Evolutionary conservation across 1,139 yeast species (phyloP), one percentile per base, ranked within the genome.

Genomic region (Candida albicans): DNA sequence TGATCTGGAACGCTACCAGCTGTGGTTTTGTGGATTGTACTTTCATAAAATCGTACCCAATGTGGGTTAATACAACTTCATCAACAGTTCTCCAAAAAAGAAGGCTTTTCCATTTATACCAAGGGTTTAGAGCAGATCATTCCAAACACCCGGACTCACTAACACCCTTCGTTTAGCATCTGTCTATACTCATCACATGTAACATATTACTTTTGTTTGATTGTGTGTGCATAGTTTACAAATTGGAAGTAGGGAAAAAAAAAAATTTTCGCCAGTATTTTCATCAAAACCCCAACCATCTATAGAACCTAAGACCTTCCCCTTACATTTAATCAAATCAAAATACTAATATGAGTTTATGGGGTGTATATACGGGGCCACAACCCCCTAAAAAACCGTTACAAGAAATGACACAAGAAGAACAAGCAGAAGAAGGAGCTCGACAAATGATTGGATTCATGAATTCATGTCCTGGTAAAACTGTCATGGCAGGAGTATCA

Each of bases 401-500:
- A 49, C 65, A 77, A 39, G 88, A 88, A 56, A 83, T 91, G 91
- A 81, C 88, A 3, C 93, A 84, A 39, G 96, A 90, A 52, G 96
- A 91, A 61, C 96, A 89, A 67, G 96, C 96, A 3, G 95, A 88
- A 56, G 83, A 81, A 47, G 96, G 96, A 11, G 97, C 97, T n/a
- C 72, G 73, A 56, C 82, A 81, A 61, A 86, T 91, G 84, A 79
- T 89, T 61, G 80, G 75, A 43, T 79, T 86, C 65, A 88, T 90
- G 91, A 84, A 85, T 52, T 87, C 96, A 13, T 93, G 99, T 68
- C 97, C 98, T 0, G 98, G 98, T 18, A 93, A 93, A 64, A 81
- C 96, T 0, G 82, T 77, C 31, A 82, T 91, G 75, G 87, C 96
- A 13, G 98, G 97, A 48, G 97, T 84, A 15, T 84, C 96, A 13